Base-by-base conservation (phyloP, 1,284 basidiomycete species). In the Malassezia sympodialis region DNA sequence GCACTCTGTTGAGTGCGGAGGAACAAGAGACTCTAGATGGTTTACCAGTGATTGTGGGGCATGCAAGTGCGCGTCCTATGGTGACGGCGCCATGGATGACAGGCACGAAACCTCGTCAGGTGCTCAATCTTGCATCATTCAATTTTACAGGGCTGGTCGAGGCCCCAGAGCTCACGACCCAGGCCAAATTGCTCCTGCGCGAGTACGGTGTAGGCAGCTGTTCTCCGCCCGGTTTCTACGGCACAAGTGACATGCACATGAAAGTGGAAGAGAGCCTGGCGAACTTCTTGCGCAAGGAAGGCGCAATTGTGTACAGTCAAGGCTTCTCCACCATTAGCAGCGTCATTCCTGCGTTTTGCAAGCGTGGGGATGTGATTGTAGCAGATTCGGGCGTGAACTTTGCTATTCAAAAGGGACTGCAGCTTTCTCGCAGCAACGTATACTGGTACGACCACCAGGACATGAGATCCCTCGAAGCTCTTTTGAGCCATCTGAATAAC, bases 351-450 rank as follows among this genome's bases (percentile, higher is more conserved):
- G 89, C 93, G 1, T 99, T 96, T 75, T 89, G 87, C 78, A 99
- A 99, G 76, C 85, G 94, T 62, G 91, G 91, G 3, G 94, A 99
- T 70, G 84, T 96, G 67, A 93, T 99, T 70, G 87, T 99, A n/a
- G 91, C 90, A 3, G 94, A 99, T 76, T 83, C 89, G 27, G 84
- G 85, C 37, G 85, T 93, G 67, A 94, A 88, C 77, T 91, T 96
- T 76, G 84, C 89, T 21, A 89, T 96, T 60, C 90, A 96, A 76
- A 94, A 93, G 76, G 94, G 91, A n/a, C 83, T 98, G 28, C 87
- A 96, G 76, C 89, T 96, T 60, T 90, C 87, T 30, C 86, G 94
- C 47, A 90, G 86, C 19, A 91, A 86, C 1, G 83, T 96, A 45
- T 83, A 66, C 53, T 98, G 90, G 90, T 98, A 84, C 75, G 90